These are phyloP conservation scores for Fusarium sp. DNA, from an alignment of 2,329 filamentous ascomycete species.

Conservation along the genomic window DNA sequence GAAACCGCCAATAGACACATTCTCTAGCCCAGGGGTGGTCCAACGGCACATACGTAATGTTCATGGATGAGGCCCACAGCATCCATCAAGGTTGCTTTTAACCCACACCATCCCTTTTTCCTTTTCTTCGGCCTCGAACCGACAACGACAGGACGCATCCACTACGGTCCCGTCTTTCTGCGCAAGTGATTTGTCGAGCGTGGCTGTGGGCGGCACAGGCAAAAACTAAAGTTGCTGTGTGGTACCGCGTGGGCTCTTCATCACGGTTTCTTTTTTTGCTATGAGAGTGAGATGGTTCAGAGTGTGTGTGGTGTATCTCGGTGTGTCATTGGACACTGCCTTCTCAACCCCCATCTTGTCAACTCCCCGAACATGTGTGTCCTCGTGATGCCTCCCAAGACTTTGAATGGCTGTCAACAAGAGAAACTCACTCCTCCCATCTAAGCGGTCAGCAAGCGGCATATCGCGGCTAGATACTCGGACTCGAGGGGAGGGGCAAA, in stretches of 20 bases:
- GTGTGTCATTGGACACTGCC: neutral
- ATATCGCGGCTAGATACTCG: neutral
- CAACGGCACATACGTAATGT: conserved; percentile 17
- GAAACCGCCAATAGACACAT: neutral
- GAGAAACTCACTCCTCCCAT: neutral
- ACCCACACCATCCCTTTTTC: conserved; percentile 1
- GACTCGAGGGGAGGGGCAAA: neutral
- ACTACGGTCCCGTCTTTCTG: neutral
- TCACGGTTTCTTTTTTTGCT: conserved; percentile 7
- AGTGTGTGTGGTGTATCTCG: neutral
- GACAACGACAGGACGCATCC: conserved; percentile 3
- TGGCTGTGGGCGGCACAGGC: neutral
- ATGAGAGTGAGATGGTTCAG: neutral
- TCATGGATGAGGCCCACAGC: neutral
- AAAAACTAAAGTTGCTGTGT: neutral
- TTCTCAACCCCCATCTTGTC: neutral
- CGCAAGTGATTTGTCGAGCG: conserved; percentile 11
- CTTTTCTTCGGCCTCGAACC: neutral
- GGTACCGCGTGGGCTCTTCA: conserved; percentile 27
- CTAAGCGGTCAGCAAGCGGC: conserved; percentile 2
- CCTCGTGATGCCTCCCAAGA: conserved; percentile 18
- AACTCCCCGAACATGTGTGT: conserved; percentile 1
- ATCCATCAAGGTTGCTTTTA: conserved; percentile 37
- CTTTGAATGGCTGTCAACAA: neutral
- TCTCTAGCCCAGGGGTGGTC: neutral